Base-by-base conservation (phyloP, 2,329 filamentous ascomycete species). In the Myotisia sp. region DNA sequence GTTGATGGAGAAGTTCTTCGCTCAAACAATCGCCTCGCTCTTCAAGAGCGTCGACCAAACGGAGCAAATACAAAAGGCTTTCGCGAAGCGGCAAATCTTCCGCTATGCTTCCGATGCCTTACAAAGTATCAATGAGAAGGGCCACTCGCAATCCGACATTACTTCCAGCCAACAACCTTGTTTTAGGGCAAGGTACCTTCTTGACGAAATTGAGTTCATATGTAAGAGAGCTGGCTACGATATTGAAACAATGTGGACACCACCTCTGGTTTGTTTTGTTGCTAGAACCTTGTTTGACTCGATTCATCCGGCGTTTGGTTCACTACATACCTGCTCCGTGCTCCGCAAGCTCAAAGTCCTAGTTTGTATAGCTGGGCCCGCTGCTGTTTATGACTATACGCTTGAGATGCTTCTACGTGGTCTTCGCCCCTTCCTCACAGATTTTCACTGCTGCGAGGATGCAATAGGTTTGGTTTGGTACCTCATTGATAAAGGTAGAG, bases 401-500 rank as follows among this genome's bases (percentile, higher is more conserved):
- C 55, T 94, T 9, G 83, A 98, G 54, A 90, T 94, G 81, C 66
- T 92, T 0, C 65, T 98, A 2, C 81, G 85, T 47, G 78, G 80
- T 1, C 65, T 93, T 13, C 70, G 79, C 6, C 74, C 76, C 0
- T 92, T 85, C 44, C 63, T 95, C 4, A 77, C 78, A 1, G 79
- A 95, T 45, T 69, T 77, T 0, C 79, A 92, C 49, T 95, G 87
- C 54, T 81, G 86, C 6, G 83, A 93, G 49, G 90, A 98, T 59
- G 77, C 82, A 1, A 67, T 95, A 28, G 87, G 86, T 0, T 71
- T 98, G 21, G 75, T 81, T 39, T 79, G 84, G 53, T 94, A 92
- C 55, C 67, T 99, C 1, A 64, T 95, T 9, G 63, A 71, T 4
- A 68, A 70, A 33, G 85, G 87, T 5, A 60, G 62, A 10, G 46